Evolutionary conservation across 805 yeast genomes (phyloP), one percentile per base, ranked within the genome.

Genomic region (Myxozyma geophila): DNA sequence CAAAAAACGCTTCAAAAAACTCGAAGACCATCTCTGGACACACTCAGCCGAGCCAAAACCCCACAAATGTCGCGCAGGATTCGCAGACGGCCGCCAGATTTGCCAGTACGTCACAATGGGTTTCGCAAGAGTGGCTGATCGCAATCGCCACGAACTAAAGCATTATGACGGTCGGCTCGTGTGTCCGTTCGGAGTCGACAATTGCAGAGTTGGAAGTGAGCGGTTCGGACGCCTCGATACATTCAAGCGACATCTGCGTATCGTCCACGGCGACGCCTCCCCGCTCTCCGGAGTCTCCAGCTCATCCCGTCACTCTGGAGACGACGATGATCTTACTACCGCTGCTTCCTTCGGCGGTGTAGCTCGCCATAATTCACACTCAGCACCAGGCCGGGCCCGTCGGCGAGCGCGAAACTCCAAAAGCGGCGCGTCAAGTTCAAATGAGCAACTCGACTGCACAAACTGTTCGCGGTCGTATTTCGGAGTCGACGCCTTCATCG

Each of bases 141-240:
- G 67, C 13, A 55, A 59, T 35, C 58, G 67, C 12, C 63, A 60
- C 55, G 63, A 63, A 41, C 52, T 56, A 12, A 63, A 63, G 56
- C 63, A 59, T 49, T 63, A 59, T 43, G 56, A 50, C 48, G 63
- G 67, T 21, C 60, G 63, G 17, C 59, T 59, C 47, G 48, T 59
- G 39, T 63, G 67, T 39, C 67, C 67, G 37, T 63, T 59, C 21
- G 63, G 58, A 5, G 53, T 36, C 49, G 56, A 43, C 4, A 60
- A 56, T 35, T 63, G 67, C 36, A 52, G 64, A 17, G 49, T 46
- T 9, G 58, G 61, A 5, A 56, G 40, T 17, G 67, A 63, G 41
- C 60, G 67, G 19, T 63, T 63, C 44, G 67, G 67, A 1, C 35
- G 67, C 35, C 64, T 63, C 12, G 67, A 63, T 41, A 63, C 67